Evolutionary conservation across 176 grass and related monocot genomes (phyloP), one percentile per base, ranked within the genome.

Genomic region (Metroxylon sagu): DNA sequence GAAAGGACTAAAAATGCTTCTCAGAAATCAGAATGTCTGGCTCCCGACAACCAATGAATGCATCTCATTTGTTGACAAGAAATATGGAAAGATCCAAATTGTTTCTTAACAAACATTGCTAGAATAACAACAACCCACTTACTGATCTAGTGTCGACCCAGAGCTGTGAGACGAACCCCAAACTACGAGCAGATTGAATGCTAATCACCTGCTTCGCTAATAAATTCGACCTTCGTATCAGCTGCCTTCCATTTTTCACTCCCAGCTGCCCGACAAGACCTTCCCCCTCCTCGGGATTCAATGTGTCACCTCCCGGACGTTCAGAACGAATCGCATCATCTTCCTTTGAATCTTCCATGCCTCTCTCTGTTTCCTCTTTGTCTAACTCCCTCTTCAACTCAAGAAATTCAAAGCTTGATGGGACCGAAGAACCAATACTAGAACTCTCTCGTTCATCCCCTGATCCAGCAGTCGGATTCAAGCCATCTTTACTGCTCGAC

Each of bases 181-280:
- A 75, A 81, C 86, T 97, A 18, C 70, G 72, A 26, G 92, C 92
- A 25, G 83, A 91, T 59, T 63, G 60, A 61, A 97, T 69, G 64
- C 92, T 91, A 65, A 97, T 70, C 54, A 97, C 92, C 76, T 97
- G 87, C 66, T 97, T 97, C 54, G 92, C 87, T 17, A 97, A 72
- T 66, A 97, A 72, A 59, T 72, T 85, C 39, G 92, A 91, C 16
- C 92, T 80, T 55, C 62, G 72, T 54, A 81, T 52, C 83, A 88
- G 85, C 72, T 76, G 81, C 72, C 75, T 77, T 52, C 83, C 52
- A 26, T 69, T 16, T 52, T 68, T 31, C 18, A 35, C 52, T 25
- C 29, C 52, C 51, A 23, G 18, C 65, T 23, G 51, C 28, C 26
- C 14, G 17, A 48, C 52, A 31, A 68, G 52, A 56, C 71, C 71